phyloP scores from a whole-genome alignment of 176 grass and related monocot genomes.

The Oryza punctata region DNA sequence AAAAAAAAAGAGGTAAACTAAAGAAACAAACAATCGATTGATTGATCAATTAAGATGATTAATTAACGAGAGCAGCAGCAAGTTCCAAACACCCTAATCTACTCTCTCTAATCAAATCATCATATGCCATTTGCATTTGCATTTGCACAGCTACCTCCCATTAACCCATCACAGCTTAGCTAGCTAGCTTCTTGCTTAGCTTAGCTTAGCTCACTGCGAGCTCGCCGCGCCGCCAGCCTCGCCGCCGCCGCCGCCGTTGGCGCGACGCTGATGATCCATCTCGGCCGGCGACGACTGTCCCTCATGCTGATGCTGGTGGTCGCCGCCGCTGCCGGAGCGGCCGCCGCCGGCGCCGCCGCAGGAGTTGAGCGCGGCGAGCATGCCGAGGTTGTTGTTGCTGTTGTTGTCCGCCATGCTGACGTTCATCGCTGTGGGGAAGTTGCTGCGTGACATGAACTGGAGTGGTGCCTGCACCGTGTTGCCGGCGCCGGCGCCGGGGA shows the following conservation, averaged over 20 bases:
- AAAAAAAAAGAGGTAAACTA: constrained; percentile 42
- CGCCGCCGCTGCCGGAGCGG: constrained; percentile 45
- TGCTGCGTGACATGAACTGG: constrained; percentile 63
- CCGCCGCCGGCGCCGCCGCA: constrained; percentile 21
- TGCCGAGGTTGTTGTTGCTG: constrained; percentile 62
- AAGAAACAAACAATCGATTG: constrained; percentile 31
- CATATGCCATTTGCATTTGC: constrained; percentile 33
- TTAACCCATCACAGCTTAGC: not conserved
- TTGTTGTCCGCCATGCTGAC: constrained; percentile 33
- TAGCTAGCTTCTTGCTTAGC: not conserved
- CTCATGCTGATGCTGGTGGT: constrained; percentile 29
- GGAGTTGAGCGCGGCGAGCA: constrained; percentile 81
- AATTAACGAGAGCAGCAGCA: constrained; percentile 49
- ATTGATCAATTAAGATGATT: constrained; percentile 6
- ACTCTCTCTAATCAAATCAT: constrained; percentile 35
- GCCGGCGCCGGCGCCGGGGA: constrained; percentile 34
- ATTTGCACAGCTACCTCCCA: constrained; percentile 24
- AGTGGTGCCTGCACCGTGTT: constrained; percentile 71
- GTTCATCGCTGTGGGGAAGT: constrained; percentile 43
- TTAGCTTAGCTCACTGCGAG: constrained; percentile 44
- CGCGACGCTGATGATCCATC: constrained; percentile 39
- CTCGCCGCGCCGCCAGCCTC: constrained; percentile 37
- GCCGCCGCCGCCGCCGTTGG: constrained; percentile 16
- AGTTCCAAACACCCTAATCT: constrained; percentile 42
- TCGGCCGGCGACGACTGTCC: not conserved